Conservation (phyloP, 495 filamentous ascomycete species). For the Hypoxylon fragiforme region DNA sequence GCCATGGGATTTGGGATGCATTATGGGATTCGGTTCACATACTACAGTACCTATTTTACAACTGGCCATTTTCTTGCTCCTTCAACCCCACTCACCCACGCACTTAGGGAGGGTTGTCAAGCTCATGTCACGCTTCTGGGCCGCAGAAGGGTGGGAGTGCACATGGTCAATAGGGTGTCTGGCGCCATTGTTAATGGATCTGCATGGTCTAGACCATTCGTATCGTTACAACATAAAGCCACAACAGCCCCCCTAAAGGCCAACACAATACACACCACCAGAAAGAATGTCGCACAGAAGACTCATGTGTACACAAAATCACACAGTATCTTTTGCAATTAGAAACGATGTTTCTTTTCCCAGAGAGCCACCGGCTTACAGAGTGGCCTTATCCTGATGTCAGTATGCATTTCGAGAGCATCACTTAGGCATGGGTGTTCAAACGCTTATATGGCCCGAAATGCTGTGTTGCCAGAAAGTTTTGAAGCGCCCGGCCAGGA, state of each 20-base stretch:
- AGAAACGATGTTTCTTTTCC: too few relatives aligned
- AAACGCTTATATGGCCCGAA: not conserved
- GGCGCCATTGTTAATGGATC: too few relatives aligned
- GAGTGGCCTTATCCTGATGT: conserved; percentile 30
- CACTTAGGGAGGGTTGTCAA: not conserved
- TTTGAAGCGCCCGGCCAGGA: not conserved
- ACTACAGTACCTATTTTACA: too few relatives aligned
- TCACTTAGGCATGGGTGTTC: not conserved
- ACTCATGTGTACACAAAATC: too few relatives aligned
- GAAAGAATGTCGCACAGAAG: too few relatives aligned
- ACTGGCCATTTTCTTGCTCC: too few relatives aligned
- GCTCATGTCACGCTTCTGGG: not conserved
- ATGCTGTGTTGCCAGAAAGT: not conserved
- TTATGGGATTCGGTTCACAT: conserved; percentile 4
- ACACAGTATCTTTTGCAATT: too few relatives aligned
- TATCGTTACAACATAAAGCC: not conserved
- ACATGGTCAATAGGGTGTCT: conserved; percentile 4
- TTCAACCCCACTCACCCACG: not conserved
- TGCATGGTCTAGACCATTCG: conserved; percentile 15
- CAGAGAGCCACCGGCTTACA: not conserved
- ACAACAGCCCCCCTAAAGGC: not conserved
- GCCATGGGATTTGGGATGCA: conserved; percentile 16
- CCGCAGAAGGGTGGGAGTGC: not conserved
- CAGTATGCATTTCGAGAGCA: conserved; percentile 14
- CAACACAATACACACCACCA: not conserved